Evolutionary conservation across 257 asterid species (phyloP).

Genomic region (Voacanga thouarsii): DNA sequence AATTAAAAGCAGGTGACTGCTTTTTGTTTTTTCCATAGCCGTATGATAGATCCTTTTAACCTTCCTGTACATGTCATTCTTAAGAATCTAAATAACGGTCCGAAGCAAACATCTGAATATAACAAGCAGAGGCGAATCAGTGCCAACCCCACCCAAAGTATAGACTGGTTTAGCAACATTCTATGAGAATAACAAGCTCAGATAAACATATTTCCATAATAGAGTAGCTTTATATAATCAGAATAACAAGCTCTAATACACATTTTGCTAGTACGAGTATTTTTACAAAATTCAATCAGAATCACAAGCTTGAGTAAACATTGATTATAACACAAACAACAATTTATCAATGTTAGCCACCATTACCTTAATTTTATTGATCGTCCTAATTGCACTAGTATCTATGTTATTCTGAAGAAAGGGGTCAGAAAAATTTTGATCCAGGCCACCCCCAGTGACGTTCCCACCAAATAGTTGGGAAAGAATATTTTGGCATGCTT

Average conservation of each 20-base stretch:
- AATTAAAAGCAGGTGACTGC: background rate
- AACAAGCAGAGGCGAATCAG: background rate
- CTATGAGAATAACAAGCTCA: background rate
- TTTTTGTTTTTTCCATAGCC: background rate
- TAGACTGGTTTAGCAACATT: background rate
- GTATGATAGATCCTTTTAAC: background rate
- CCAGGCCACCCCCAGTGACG: constrained; percentile 35
- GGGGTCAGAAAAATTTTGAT: constrained; percentile 35
- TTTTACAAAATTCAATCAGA: background rate
- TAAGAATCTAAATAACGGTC: background rate
- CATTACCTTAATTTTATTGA: constrained; percentile 68
- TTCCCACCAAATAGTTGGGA: constrained; percentile 68
- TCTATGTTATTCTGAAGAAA: constrained; percentile 34
- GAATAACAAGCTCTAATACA: background rate
- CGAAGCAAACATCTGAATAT: background rate
- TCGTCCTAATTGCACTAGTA: constrained; percentile 40
- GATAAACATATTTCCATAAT: background rate
- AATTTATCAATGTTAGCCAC: constrained; percentile 1
- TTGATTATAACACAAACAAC: background rate
- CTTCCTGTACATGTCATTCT: background rate
- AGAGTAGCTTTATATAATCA: background rate
- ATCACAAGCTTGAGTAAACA: background rate
- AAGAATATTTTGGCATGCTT: constrained; percentile 74
- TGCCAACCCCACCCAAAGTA: too few species aligned
- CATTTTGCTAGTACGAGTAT: background rate